Evolutionary conservation across 2,329 filamentous ascomycete genomes (phyloP).

Genomic region (Sporothrix dimorphospora): DNA sequence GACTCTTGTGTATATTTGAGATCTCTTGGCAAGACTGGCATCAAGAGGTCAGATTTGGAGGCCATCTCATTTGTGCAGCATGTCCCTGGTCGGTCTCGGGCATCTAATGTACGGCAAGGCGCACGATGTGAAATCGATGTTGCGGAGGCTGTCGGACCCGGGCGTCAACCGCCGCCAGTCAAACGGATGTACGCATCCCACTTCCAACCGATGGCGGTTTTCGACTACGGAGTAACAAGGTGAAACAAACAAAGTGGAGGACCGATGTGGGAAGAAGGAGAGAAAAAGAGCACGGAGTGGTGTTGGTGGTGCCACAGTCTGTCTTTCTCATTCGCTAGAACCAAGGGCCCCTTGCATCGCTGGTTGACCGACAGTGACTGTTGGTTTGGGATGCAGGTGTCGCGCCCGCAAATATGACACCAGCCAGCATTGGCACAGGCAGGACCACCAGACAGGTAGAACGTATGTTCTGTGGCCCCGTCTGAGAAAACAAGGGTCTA

Average conservation of each 20-base stretch:
- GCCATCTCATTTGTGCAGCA: background rate
- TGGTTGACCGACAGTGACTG: background rate
- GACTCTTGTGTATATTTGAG: background rate
- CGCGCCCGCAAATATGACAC: background rate
- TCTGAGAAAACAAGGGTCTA: background rate
- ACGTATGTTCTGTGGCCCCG: background rate
- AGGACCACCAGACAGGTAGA: background rate
- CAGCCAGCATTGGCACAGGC: background rate
- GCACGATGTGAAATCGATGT: background rate
- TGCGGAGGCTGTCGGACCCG: background rate
- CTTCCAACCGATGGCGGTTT: background rate
- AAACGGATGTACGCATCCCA: conserved; percentile 3
- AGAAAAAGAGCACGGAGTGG: background rate
- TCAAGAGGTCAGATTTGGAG: background rate
- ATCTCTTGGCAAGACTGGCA: conserved; percentile 10
- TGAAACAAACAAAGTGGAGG: background rate
- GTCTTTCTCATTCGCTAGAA: background rate
- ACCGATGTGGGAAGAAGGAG: conserved; percentile 1
- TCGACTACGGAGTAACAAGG: background rate
- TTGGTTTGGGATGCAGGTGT: background rate
- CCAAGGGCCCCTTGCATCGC: background rate
- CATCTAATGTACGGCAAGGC: background rate
- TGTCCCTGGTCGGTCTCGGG: background rate
- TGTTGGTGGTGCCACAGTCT: background rate
- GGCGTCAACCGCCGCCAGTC: background rate